These are phyloP conservation scores for Fusarium mexicanum DNA, from an alignment of 2,329 filamentous ascomycete genomes.

Conservation along the genomic window DNA sequence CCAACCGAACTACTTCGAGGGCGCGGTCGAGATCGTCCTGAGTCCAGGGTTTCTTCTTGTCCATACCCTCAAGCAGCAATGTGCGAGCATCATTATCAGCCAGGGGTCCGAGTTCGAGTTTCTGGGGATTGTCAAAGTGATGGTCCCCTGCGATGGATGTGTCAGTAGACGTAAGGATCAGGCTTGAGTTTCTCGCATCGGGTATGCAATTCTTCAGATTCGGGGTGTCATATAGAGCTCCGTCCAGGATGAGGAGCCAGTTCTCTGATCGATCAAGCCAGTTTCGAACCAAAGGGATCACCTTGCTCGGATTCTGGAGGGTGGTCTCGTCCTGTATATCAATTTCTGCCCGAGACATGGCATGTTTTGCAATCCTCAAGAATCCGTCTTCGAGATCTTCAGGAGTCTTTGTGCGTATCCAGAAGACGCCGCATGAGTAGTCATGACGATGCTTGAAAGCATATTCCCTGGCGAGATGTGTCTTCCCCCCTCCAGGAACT, in stretches of 20 bases:
- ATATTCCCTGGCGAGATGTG: slow-evolving; percentile 39
- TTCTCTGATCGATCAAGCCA: slow-evolving; percentile 36
- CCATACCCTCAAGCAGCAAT: slow-evolving; percentile 38
- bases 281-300: slow-evolving; percentile 30
- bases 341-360: slow-evolving; percentile 22
- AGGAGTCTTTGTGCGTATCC: slow-evolving; percentile 38
- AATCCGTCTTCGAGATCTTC: slow-evolving; percentile 42
- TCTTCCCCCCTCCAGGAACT: slow-evolving; percentile 39
- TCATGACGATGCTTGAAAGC: slow-evolving; percentile 35
- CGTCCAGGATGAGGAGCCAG: slow-evolving; percentile 41
- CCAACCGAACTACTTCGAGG: slow-evolving; percentile 29
- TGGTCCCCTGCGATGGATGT: slow-evolving; percentile 38
- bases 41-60: slow-evolving; percentile 36
- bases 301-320: slow-evolving; percentile 22
- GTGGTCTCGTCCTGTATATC: slow-evolving; percentile 21
- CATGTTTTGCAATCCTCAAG: slow-evolving; percentile 35
- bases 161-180: slow-evolving; percentile 40
- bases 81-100: slow-evolving; percentile 26
- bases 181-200: slow-evolving; percentile 34
- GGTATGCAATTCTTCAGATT: slow-evolving; percentile 32
- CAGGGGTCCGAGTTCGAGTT: slow-evolving; percentile 35
- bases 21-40: slow-evolving; percentile 34
- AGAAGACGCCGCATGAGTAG: slow-evolving; percentile 39
- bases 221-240: slow-evolving; percentile 35
- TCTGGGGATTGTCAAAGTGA: slow-evolving; percentile 37